phyloP scores from a whole-genome alignment of 148 eudicot genomes.

The Amaranthus palmeri region DNA sequence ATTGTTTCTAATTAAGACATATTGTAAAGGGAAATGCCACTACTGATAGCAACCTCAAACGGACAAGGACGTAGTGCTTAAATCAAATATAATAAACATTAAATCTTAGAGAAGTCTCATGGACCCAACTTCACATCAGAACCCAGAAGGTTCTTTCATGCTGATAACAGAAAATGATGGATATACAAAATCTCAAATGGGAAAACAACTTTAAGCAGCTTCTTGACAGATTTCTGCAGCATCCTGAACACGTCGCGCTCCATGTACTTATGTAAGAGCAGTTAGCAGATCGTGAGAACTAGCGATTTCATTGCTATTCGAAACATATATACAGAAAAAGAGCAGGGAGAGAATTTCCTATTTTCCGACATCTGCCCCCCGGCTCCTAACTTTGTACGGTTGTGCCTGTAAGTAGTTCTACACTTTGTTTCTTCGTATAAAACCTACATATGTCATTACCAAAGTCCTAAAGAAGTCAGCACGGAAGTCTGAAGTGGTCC shows the following conservation, averaged over 20 bases:
- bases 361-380: background rate
- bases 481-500: slow-evolving; percentile 10
- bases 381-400: background rate
- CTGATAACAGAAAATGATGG: slow-evolving; percentile 30
- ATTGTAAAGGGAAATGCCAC: too few species aligned
- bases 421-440: slow-evolving; percentile 12
- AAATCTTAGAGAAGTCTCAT: too few species aligned
- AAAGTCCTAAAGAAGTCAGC: background rate
- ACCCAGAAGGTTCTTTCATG: slow-evolving; percentile 34
- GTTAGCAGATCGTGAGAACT: slow-evolving; percentile 1
- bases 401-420: slow-evolving; percentile 14
- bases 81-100: too few species aligned
- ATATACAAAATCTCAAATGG: background rate
- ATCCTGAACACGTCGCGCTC: background rate
- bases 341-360: background rate
- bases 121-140: too few species aligned
- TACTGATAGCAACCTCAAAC: too few species aligned
- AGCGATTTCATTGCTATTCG: slow-evolving; percentile 13
- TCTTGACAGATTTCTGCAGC: background rate
- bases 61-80: too few species aligned
- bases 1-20: too few species aligned
- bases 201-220: slow-evolving; percentile 6
- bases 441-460: background rate
- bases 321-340: slow-evolving; percentile 19
- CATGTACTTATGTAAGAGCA: background rate